Evolutionary conservation across 1,284 basidiomycete species (phyloP).

Genomic region (Polyporus tsugae): DNA sequence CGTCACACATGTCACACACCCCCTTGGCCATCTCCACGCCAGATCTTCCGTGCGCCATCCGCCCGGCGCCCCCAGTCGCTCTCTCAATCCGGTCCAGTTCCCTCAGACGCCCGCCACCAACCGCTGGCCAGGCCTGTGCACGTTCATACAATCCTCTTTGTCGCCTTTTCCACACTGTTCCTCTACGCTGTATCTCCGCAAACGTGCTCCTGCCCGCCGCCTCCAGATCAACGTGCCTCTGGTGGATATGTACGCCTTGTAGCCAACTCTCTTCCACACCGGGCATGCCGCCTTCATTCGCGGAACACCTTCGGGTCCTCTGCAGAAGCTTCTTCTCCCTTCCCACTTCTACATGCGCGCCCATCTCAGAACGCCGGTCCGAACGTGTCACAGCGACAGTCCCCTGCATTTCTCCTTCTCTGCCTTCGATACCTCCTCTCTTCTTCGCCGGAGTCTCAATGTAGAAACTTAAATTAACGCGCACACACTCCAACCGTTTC

Average conservation of each 20-base stretch:
- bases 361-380: slow-evolving; percentile 19
- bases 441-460: slow-evolving; percentile 19
- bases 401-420: slow-evolving; percentile 18
- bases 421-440: neutral
- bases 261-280: slow-evolving; percentile 8
- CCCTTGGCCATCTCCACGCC: slow-evolving; percentile 27
- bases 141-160: slow-evolving; percentile 30
- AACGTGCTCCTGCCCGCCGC: slow-evolving; percentile 29
- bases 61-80: slow-evolving; percentile 9
- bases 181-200: slow-evolving; percentile 17
- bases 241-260: neutral
- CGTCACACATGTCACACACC: slow-evolving; percentile 30
- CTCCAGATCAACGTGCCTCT: slow-evolving; percentile 21
- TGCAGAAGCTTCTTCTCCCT: slow-evolving; percentile 8
- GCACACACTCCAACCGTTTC: slow-evolving; percentile 23
- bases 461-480: slow-evolving; percentile 15
- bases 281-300: slow-evolving; percentile 12
- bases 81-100: slow-evolving; percentile 8
- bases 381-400: slow-evolving; percentile 14
- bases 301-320: slow-evolving; percentile 26
- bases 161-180: slow-evolving; percentile 11
- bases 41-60: slow-evolving; percentile 25
- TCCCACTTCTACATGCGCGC: slow-evolving; percentile 21
- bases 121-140: slow-evolving; percentile 24
- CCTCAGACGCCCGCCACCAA: slow-evolving; percentile 9